These are phyloP conservation scores for Apiospora kogelbergensis DNA, from an alignment of 2,329 filamentous ascomycete genomes.

Conservation along the genomic window DNA sequence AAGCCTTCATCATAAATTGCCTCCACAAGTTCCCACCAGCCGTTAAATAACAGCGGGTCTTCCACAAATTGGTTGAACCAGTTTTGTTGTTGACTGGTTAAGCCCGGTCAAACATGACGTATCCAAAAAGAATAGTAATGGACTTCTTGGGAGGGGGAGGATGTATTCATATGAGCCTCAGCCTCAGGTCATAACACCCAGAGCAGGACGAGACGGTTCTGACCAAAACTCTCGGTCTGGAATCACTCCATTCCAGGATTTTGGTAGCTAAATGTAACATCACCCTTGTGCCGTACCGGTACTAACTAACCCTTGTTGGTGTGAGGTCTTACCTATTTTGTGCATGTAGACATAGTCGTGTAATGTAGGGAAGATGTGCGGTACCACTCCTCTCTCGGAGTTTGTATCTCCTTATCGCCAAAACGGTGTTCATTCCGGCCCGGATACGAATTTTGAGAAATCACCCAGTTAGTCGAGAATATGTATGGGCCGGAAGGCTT, in stretches of 20 bases:
- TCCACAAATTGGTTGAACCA: conserved; percentile 15
- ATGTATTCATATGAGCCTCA: not conserved
- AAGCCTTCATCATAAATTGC: conserved; percentile 9
- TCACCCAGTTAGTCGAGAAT: too few species aligned
- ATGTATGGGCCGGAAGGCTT: not conserved
- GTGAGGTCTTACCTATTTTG: not conserved
- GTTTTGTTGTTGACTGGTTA: not conserved
- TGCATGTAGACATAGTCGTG: not conserved
- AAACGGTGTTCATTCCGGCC: not conserved
- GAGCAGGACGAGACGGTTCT: not conserved
- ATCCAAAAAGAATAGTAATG: not conserved
- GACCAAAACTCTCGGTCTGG: not conserved
- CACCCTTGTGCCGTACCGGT: not conserved
- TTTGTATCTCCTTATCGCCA: not conserved
- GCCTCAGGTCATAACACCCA: not conserved
- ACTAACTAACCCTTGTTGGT: not conserved
- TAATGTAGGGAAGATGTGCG: not conserved
- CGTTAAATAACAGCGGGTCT: conserved; percentile 9
- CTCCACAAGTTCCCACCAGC: conserved; percentile 19
- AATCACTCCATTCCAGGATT: not conserved
- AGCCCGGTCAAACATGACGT: not conserved
- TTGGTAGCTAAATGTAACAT: conserved; percentile 6
- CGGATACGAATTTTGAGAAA: not conserved
- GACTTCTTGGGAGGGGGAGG: not conserved
- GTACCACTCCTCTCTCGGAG: not conserved